These are phyloP conservation scores for Carallia pectinifolia DNA, from an alignment of 345 rosid species.

Conservation along the genomic window DNA sequence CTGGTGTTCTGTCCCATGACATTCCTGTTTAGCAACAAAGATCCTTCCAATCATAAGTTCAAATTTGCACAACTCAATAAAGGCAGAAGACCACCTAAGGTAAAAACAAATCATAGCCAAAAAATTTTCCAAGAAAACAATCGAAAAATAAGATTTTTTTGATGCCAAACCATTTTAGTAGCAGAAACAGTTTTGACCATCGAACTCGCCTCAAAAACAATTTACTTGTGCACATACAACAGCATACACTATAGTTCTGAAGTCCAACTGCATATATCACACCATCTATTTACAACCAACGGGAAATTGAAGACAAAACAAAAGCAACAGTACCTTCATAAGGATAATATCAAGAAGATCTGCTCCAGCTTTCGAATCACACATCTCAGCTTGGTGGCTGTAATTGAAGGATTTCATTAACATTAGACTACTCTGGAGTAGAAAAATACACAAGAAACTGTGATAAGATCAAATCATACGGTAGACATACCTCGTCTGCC, in stretches of 20 bases:
- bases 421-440: neutral
- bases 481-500: slow-evolving; percentile 48
- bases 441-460: neutral
- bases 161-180: too few relatives aligned
- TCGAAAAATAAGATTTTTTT: too few relatives aligned
- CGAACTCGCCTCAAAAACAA: too few relatives aligned
- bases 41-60: neutral
- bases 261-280: too few relatives aligned
- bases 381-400: slow-evolving; percentile 64
- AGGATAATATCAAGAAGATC: slow-evolving; percentile 85
- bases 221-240: too few relatives aligned
- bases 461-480: neutral
- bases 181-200: too few relatives aligned
- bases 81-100: too few relatives aligned
- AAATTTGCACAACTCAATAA: neutral
- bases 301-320: too few relatives aligned
- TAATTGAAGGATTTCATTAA: neutral
- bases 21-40: slow-evolving; percentile 46
- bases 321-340: slow-evolving; percentile 47
- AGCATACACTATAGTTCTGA: too few relatives aligned
- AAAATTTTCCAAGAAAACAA: too few relatives aligned
- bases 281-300: too few relatives aligned
- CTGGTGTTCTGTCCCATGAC: slow-evolving; percentile 47
- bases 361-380: slow-evolving; percentile 58
- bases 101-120: too few relatives aligned